Base-by-base conservation (phyloP, 805 yeast species). In the Candida silvicultrix region DNA sequence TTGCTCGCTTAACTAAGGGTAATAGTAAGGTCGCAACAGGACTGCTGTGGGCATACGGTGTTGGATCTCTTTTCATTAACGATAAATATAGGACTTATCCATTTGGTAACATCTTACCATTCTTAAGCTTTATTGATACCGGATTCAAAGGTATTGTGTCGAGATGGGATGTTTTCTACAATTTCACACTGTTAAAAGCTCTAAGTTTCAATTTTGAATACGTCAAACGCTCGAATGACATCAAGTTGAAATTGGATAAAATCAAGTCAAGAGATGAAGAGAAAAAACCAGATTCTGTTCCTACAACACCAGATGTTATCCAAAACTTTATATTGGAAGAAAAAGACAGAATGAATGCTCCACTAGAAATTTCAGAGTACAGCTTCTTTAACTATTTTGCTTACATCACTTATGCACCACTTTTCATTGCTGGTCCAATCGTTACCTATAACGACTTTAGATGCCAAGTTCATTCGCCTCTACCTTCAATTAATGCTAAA, bases 111-210 rank as follows among this genome's bases (percentile, higher is more conserved):
- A 40, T 80, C 7, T 57, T 60, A 44, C 58, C 72, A 0, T 49
- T 55, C 2, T 62, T 86, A n/a, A 60, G 70, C 0, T 66, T 75
- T 34, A 63, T 86, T 54, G 96, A 89, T 57, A 55, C 66, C 23
- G 74, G 76, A 0, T 83, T 77, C 54, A 74, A 75, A 41, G 97
- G 98, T 1, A 74, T 90, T 14, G 82, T 94, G 49, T 73, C 80
- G 16, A 75, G 98, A 56, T 94, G 99, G 99, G 97, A 94, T 60
- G 97, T 94, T 4, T 88, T 86, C 56, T 94, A 81, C 73, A 94
- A 94, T 66, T 89, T 95, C 65, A 84, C 96, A 1, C 68, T 92
- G 49, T 72, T 94, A 45, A 75, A 97, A 57, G 79, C 89, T 75
- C 67, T 94, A 40, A 87, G 96, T 48, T 94, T 75, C 64, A 85